These are phyloP conservation scores for Euphrasia confusa DNA, from an alignment of 257 asterid species.

Conservation along the genomic window DNA sequence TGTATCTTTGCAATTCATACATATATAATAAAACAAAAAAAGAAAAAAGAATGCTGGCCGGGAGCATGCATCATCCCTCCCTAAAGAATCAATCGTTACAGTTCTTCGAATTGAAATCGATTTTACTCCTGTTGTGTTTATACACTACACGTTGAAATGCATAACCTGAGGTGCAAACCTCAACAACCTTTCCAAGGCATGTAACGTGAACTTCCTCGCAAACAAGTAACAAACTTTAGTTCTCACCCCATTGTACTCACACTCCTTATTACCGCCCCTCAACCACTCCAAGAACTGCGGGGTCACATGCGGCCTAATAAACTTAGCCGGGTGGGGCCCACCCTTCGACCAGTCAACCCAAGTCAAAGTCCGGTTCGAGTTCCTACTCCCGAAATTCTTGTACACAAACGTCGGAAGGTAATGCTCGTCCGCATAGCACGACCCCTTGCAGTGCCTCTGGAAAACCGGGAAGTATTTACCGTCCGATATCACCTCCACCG, in stretches of 20 bases:
- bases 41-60: too few species aligned
- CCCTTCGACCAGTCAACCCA: conserved; percentile 87
- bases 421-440: conserved; percentile 82
- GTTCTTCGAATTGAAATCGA: too few species aligned
- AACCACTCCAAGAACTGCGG: conserved; percentile 45
- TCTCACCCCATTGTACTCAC: conserved; percentile 62
- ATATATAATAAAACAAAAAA: too few species aligned
- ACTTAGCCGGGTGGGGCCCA: conserved; percentile 75
- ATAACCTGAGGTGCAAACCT: conserved; percentile 66
- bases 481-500: conserved; percentile 61
- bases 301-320: conserved; percentile 36
- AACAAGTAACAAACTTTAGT: conserved; percentile 59
- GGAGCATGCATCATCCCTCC: too few species aligned
- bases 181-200: conserved; percentile 59
- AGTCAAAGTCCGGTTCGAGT: conserved; percentile 57
- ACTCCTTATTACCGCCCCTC: conserved; percentile 30
- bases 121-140: neutral
- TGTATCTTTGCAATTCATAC: too few species aligned
- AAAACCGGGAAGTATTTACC: conserved; percentile 40
- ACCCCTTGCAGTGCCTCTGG: conserved; percentile 38
- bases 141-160: conserved; percentile 49
- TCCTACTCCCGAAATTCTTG: conserved; percentile 39
- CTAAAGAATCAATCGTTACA: too few species aligned
- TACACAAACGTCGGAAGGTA: conserved; percentile 67
- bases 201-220: conserved; percentile 65